A percentile compares a stretch with the other conserved stretches of the same genome.
Conservation (phyloP, 202 grass and related monocot genomes). For the Eragrostis tef region DNA sequence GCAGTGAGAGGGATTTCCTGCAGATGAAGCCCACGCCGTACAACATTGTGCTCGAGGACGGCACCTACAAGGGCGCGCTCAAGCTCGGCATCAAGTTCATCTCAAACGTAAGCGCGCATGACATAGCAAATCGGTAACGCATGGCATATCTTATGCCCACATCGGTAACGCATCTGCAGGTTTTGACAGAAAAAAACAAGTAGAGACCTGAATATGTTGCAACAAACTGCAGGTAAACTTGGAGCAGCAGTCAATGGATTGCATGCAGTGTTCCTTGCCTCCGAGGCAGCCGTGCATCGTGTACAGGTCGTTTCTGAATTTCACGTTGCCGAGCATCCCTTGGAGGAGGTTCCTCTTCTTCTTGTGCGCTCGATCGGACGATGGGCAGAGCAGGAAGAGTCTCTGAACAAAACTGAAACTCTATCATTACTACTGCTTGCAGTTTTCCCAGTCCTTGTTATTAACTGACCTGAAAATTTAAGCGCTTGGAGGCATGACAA, state of each 20-base stretch:
- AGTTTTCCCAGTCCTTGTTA: neutral
- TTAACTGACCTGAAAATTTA: neutral
- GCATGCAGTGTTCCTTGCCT: constrained; percentile 7
- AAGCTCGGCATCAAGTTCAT: constrained; percentile 83
- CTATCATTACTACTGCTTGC: neutral
- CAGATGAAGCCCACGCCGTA: constrained; percentile 74
- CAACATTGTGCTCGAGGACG: constrained; percentile 81
- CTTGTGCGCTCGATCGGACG: neutral
- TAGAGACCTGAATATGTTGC: neutral
- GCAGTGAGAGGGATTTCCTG: constrained; percentile 59
- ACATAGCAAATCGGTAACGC: too few species aligned
- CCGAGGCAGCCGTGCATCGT: constrained; percentile 39
- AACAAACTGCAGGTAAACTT: constrained; percentile 37
- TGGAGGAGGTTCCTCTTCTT: constrained; percentile 60
- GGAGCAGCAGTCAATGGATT: constrained; percentile 37
- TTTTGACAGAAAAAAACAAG: neutral
- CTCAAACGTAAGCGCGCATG: constrained; percentile 50
- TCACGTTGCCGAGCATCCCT: constrained; percentile 47
- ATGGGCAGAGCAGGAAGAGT: neutral
- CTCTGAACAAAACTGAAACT: neutral
- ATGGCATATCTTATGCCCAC: too few species aligned
- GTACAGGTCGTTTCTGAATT: constrained; percentile 46
- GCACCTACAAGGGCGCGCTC: constrained; percentile 74
- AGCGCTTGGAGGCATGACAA: neutral
- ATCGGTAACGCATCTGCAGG: neutral